These are phyloP conservation scores for Vicia sativa DNA, from an alignment of 306 rosid species.

Conservation along the genomic window DNA sequence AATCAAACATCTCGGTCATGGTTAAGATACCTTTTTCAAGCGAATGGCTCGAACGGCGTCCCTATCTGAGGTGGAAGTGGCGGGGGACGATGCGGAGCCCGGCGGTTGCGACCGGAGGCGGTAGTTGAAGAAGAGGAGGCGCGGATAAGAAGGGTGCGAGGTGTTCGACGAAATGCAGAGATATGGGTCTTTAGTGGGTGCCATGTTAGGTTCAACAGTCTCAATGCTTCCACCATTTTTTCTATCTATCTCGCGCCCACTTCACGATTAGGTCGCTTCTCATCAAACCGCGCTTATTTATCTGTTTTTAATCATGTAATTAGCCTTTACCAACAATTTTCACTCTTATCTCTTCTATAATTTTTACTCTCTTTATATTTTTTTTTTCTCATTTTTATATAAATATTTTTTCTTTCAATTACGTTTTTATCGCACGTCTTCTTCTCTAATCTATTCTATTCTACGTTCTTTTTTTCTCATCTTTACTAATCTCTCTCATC, in stretches of 20 bases:
- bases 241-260: constrained; percentile 22
- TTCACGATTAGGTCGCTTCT: background rate
- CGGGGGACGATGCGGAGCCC: constrained; percentile 53
- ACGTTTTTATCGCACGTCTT: too few relatives aligned
- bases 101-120: constrained; percentile 61
- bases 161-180: constrained; percentile 44
- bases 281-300: background rate
- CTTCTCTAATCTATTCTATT: too few relatives aligned
- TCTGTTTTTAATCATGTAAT: too few relatives aligned
- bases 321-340: too few relatives aligned
- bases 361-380: too few relatives aligned
- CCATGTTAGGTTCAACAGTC: constrained; percentile 48
- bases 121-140: constrained; percentile 54
- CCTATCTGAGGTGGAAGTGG: constrained; percentile 68
- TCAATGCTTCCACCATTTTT: constrained; percentile 55
- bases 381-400: too few relatives aligned
- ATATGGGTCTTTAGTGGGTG: constrained; percentile 62
- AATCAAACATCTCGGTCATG: background rate
- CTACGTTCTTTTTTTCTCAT: too few relatives aligned
- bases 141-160: constrained; percentile 49
- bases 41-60: constrained; percentile 92
- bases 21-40: constrained; percentile 63
- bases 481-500: too few relatives aligned
- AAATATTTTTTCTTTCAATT: too few relatives aligned
- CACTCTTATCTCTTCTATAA: too few relatives aligned